phyloP scores from a whole-genome alignment of 192 early-diverging fungal species.

The Coemansia sp. region DNA sequence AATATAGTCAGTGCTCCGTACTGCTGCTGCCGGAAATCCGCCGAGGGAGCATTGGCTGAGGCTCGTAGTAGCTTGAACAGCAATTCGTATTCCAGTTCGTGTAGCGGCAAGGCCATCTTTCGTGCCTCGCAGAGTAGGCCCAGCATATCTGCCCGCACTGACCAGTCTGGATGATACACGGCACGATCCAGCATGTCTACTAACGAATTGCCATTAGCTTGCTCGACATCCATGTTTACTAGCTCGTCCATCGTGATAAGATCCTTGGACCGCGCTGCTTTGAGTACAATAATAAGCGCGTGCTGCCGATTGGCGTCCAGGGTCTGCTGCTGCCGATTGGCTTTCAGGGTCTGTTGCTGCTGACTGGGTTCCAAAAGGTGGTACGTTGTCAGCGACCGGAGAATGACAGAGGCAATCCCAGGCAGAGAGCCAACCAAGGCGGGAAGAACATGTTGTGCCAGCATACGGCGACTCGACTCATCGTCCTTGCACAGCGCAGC shows the following conservation, averaged over 20 bases:
- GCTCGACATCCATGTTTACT: slow-evolving; percentile 17
- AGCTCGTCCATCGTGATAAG: slow-evolving; percentile 38
- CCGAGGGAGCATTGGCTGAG: slow-evolving; percentile 71
- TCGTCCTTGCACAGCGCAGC: slow-evolving; percentile 46
- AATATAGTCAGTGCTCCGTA: slow-evolving; percentile 62
- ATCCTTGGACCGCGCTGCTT: slow-evolving; percentile 41
- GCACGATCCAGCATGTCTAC: slow-evolving; percentile 60
- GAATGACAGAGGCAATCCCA: slow-evolving; percentile 22
- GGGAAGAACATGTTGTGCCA: slow-evolving; percentile 41
- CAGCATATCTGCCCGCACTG: slow-evolving; percentile 76
- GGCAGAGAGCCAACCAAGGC: slow-evolving; percentile 28
- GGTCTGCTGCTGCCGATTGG: slow-evolving; percentile 22
- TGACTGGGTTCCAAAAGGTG: background rate
- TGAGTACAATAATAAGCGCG: slow-evolving; percentile 53
- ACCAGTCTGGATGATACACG: slow-evolving; percentile 69
- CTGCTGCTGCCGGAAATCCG: slow-evolving; percentile 83
- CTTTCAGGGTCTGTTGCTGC: background rate
- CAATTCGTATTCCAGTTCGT: slow-evolving; percentile 62
- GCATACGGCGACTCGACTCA: slow-evolving; percentile 47
- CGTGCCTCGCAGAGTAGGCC: slow-evolving; percentile 81
- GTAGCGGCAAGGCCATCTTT: slow-evolving; percentile 65
- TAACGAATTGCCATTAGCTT: background rate
- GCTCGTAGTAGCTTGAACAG: slow-evolving; percentile 68
- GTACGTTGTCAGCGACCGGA: slow-evolving; percentile 18
- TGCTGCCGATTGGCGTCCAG: slow-evolving; percentile 42